phyloP scores from a whole-genome alignment of 805 yeast genomes.

The Yamadazyma sp. region DNA sequence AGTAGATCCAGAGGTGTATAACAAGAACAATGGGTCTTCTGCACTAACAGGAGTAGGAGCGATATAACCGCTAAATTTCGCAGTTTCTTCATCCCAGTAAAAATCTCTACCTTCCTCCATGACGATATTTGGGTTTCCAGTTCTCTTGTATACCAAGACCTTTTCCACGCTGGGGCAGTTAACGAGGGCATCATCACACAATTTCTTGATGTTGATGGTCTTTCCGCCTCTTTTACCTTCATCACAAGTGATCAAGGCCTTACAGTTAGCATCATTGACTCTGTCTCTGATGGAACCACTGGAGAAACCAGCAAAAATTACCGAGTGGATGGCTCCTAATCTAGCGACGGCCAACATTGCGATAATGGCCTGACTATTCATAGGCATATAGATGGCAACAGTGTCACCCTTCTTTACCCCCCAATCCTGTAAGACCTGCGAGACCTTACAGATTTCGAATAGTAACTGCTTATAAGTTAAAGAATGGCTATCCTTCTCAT shows the following conservation, averaged over 20 bases:
- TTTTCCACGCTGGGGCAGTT: slow-evolving; percentile 65
- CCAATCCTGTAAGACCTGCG: slow-evolving; percentile 63
- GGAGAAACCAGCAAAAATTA: slow-evolving; percentile 82
- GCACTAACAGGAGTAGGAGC: slow-evolving; percentile 86
- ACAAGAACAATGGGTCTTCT: slow-evolving; percentile 93
- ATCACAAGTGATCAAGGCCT: slow-evolving; percentile 74
- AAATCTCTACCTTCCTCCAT: slow-evolving; percentile 60
- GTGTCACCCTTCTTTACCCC: slow-evolving; percentile 82
- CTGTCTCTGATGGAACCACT: slow-evolving; percentile 71
- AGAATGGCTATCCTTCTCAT: slow-evolving; percentile 59
- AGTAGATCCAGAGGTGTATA: slow-evolving; percentile 97
- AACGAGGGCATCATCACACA: slow-evolving; percentile 76
- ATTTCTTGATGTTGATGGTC: slow-evolving; percentile 74
- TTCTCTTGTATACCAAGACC: slow-evolving; percentile 72
- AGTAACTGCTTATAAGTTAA: slow-evolving; percentile 72
- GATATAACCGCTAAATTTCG: slow-evolving; percentile 76
- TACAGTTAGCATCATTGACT: slow-evolving; percentile 69
- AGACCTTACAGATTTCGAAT: slow-evolving; percentile 66
- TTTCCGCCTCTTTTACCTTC: slow-evolving; percentile 84
- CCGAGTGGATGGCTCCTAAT: slow-evolving; percentile 83
- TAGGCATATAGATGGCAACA: slow-evolving; percentile 83
- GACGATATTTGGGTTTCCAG: slow-evolving; percentile 57
- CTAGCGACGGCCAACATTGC: slow-evolving; percentile 76
- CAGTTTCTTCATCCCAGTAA: slow-evolving; percentile 85
- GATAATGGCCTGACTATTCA: slow-evolving; percentile 78